Evolutionary conservation across 2,329 filamentous ascomycete species (phyloP).

Genomic region (Parafenestella ontariensis): DNA sequence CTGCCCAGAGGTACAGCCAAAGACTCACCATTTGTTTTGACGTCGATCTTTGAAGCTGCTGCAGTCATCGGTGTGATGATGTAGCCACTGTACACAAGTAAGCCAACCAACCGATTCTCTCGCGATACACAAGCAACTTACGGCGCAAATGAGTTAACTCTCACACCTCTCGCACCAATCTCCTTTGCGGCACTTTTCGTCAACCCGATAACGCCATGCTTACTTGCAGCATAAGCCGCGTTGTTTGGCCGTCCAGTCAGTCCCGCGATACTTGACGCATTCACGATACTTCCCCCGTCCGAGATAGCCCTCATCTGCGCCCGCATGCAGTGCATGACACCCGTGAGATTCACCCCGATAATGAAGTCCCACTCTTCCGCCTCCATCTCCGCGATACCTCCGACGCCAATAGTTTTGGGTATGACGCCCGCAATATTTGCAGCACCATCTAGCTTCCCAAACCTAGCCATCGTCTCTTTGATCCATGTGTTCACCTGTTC

Average conservation of each 20-base stretch:
- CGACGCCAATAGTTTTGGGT: slow-evolving; percentile 14
- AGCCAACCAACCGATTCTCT: not conserved
- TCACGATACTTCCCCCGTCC: slow-evolving; percentile 11
- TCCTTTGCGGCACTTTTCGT: slow-evolving; percentile 49
- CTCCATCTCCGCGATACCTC: slow-evolving; percentile 15
- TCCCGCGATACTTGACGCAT: slow-evolving; percentile 53
- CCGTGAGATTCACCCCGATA: slow-evolving; percentile 49
- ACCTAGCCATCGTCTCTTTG: slow-evolving; percentile 39
- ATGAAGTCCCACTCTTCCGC: slow-evolving; percentile 24
- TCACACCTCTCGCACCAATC: slow-evolving; percentile 35
- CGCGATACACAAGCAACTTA: slow-evolving; percentile 15
- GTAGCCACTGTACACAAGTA: slow-evolving; percentile 1
- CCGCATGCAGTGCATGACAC: slow-evolving; percentile 40
- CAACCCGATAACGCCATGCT: slow-evolving; percentile 50
- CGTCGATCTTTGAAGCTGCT: slow-evolving; percentile 5
- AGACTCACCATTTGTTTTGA: slow-evolving; percentile 5
- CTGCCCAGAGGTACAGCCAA: slow-evolving; percentile 7
- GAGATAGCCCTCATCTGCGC: slow-evolving; percentile 41
- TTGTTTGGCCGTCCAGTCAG: slow-evolving; percentile 49
- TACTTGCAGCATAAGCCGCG: slow-evolving; percentile 45
- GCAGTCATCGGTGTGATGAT: slow-evolving; percentile 19
- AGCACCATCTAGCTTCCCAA: slow-evolving; percentile 49
- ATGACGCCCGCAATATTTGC: slow-evolving; percentile 50
- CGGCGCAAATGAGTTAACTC: slow-evolving; percentile 36
- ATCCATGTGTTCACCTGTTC: slow-evolving; percentile 52